A percentile compares a stretch with the other conserved stretches of the same genome.
Evolutionary conservation across 805 yeast genomes (phyloP).

Genomic region (Kuraishia molischiana): DNA sequence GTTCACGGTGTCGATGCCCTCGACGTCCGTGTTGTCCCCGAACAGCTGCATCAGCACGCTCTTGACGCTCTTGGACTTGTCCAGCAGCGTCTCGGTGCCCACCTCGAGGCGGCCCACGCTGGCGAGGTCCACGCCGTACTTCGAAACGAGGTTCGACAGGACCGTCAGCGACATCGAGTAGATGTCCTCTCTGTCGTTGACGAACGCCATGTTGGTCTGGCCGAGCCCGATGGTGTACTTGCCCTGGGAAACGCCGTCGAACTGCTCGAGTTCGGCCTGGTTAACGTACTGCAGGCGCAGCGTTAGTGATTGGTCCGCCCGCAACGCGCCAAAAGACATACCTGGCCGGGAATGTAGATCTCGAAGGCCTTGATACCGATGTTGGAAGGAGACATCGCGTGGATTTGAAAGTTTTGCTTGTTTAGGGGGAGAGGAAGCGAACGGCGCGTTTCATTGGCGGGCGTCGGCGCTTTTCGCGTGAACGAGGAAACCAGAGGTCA

Average conservation of each 20-base stretch:
- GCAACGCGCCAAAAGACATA: constrained; percentile 18
- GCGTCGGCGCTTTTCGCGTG: too few relatives aligned
- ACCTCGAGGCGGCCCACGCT: constrained; percentile 92
- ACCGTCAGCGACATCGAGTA: constrained; percentile 93
- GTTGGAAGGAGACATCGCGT: constrained; percentile 54
- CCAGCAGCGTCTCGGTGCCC: constrained; percentile 95
- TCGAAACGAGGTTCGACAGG: constrained; percentile 61
- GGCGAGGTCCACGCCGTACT: constrained; percentile 74
- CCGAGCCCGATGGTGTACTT: constrained; percentile 98
- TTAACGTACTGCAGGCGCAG: constrained; percentile 45
- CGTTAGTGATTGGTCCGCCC: constrained; percentile 1
- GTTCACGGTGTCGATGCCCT: constrained; percentile 92
- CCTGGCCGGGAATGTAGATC: constrained; percentile 77
- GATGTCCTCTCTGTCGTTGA: constrained; percentile 94
- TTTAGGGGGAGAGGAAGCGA: too few relatives aligned
- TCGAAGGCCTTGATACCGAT: constrained; percentile 97
- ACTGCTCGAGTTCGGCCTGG: constrained; percentile 80
- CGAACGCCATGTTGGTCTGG: constrained; percentile 96
- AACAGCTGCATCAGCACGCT: constrained; percentile 92
- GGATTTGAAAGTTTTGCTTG: too few relatives aligned
- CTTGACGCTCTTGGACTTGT: constrained; percentile 94
- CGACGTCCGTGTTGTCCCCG: constrained; percentile 81
- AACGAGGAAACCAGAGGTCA: too few relatives aligned
- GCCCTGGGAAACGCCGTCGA: constrained; percentile 83
- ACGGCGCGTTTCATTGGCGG: too few relatives aligned